Evolutionary conservation across 768 basidiomycete species (phyloP).

Genomic region (Leucosporidium creatinivorum): DNA sequence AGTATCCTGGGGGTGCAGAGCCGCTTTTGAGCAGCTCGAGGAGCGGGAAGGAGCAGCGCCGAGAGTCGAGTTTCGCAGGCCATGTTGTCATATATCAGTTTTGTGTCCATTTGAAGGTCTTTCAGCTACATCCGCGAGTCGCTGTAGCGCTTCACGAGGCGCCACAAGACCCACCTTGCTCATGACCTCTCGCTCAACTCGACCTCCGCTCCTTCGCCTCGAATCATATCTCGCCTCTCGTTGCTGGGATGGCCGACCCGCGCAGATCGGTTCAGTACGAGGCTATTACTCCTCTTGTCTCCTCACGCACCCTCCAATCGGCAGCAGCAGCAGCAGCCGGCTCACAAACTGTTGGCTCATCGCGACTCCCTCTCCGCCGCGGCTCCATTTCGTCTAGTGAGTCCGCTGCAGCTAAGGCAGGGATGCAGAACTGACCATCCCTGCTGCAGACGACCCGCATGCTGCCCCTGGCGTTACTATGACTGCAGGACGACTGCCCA

Average conservation of each 20-base stretch:
- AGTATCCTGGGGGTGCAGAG: no score
- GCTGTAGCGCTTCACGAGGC: no score
- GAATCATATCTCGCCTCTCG: no score
- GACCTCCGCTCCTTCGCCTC: no score
- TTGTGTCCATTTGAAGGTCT: no score
- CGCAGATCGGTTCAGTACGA: background rate
- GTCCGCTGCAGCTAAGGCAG: accelerated
- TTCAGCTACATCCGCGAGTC: no score
- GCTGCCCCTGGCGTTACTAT: background rate
- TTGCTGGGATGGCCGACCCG: background rate
- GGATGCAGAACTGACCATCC: background rate
- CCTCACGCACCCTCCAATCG: constrained; percentile 9
- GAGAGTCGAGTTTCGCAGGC: no score
- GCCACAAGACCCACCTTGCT: no score
- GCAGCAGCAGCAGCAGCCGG: background rate
- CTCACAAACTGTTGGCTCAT: constrained; percentile 18
- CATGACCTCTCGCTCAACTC: no score
- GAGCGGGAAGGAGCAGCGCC: no score
- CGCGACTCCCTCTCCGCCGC: constrained; percentile 19
- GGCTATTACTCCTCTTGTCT: constrained; percentile 22
- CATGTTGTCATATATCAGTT: no score
- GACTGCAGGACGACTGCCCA: constrained; percentile 21
- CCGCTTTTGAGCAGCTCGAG: no score
- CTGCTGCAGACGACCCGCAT: background rate
- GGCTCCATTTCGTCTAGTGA: background rate